Evolutionary conservation across 2,329 filamentous ascomycete species (phyloP).

Genomic region (Penicillium hesseltinei): DNA sequence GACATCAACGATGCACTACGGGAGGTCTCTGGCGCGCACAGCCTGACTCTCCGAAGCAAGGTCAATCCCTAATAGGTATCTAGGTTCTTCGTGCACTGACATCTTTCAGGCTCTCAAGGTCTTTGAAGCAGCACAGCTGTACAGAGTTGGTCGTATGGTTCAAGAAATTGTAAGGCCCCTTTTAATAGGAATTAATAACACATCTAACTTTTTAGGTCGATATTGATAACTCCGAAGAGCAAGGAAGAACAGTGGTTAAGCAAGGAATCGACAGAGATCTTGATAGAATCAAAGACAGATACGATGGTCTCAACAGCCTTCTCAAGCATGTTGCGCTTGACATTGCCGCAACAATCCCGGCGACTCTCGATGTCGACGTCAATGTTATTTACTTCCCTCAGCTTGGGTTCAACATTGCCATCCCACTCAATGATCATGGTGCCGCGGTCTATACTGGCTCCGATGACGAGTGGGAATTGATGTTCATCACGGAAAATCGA

Average conservation of each 20-base stretch:
- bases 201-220: conserved; percentile 57
- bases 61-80: conserved; percentile 30
- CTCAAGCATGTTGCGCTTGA: conserved; percentile 65
- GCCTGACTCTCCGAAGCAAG: conserved; percentile 54
- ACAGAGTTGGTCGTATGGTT: conserved; percentile 68
- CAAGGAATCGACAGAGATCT: conserved; percentile 70
- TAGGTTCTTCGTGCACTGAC: background rate
- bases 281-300: conserved; percentile 73
- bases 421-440: conserved; percentile 62
- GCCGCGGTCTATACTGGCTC: conserved; percentile 64
- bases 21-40: conserved; percentile 56
- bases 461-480: conserved; percentile 69
- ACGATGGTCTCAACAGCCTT: conserved; percentile 73
- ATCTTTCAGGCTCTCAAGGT: conserved; percentile 54
- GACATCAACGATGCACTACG: conserved; percentile 65
- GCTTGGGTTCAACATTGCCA: conserved; percentile 81
- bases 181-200: background rate
- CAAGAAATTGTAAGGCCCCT: conserved; percentile 56
- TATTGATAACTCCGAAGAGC: conserved; percentile 71
- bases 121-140: conserved; percentile 60
- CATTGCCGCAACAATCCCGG: conserved; percentile 63
- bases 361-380: conserved; percentile 52
- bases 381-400: conserved; percentile 91
- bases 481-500: conserved; percentile 68
- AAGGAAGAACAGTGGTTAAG: conserved; percentile 70